Base-by-base conservation (phyloP, 345 rosid genomes). In the Salix udensis region DNA sequence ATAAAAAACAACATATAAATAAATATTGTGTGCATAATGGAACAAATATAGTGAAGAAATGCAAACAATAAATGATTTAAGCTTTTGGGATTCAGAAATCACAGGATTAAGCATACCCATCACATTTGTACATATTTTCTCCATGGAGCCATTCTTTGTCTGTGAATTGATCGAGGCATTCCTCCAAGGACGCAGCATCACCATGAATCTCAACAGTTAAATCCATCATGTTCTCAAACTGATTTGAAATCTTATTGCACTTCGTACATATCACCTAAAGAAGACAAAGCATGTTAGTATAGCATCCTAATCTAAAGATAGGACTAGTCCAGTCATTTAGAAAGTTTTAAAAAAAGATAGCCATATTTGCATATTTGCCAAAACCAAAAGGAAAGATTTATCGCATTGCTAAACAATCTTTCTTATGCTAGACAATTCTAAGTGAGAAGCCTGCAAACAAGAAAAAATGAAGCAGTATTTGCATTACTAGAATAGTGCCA, bases 191-290 rank as follows among this genome's bases (percentile, higher is more conserved):
- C 70, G 86, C 77, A 53, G 92, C 95, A 89, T 91, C 91, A 16
- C 99, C 99, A 77, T 92, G 97, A 66, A 94, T 96, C 85, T 94
- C 98, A 76, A 96, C 97, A 10, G 90, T 92, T 73, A 96, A 83
- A 87, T 96, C 99, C 99, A 96, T 91, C 97, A 96, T 92, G 77
- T 94, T 96, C 81, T 96, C 99, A 82, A 89, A 86, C 76, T 94
- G 98, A 75, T 89, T 89, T 36, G 99, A 96, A 60, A 90, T 81
- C 68, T 92, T 88, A 68, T 78, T 37, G 79, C 99, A 96, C 31
- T 85, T 88, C 37, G 92, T 83, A 74, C 98, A 96, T 37, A 86
- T 86, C 78, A 95, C 98, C 98, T 95, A 79, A 50, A 79, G 71
- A 62, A 70, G 8, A 24, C 16, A 48, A 48, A 76, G 67, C 12